Base-by-base conservation (phyloP, 108 stramenopile species). In the Phaeodactylum tricornutum region DNA sequence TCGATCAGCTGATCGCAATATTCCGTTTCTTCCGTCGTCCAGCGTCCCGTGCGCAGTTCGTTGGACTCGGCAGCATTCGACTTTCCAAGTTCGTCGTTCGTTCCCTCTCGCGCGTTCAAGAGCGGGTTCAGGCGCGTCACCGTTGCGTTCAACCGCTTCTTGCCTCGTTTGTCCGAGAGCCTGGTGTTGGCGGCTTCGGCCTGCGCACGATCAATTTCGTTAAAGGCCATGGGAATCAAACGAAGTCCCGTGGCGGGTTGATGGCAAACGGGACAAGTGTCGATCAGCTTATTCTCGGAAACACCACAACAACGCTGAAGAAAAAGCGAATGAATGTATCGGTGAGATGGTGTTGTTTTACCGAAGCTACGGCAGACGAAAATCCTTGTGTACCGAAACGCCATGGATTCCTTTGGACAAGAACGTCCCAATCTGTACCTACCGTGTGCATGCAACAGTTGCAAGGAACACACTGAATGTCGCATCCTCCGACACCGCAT, bases 1-100 rank as follows among this genome's bases (percentile, higher is more conserved):
- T 58, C 72, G 27, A 90, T 81, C 20, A 90, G 79, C 35, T 69
- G 75, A 51, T 90, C 87, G 49, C 83, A 84, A 44, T 71, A 77
- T 23, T 69, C 62, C 22, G 70, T 84, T 64, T 90, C 87, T 42
- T 82, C 87, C 22, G 65, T 43, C 11, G 87, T 84, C 87, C 87
- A 90, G 24, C 88, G 70, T 8, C 88, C 88, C 31, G 79, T 86
- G 3, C 84, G 66, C 0, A 61, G 48, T 28, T 77, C 73, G n/a
- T 59, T 26, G 11, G n/a, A 68, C 46, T 23, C 39, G 59, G 24
- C 54, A 41, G 0, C 43, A 57, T 12, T 38, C 39, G 16, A 55
- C 66, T 12, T 63, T 49, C 15, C 48, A 55, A 4, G 40, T n/a
- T 44, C 47, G 7, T 54, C 20, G 9, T 37, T 52, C n/a, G n/a